phyloP scores from a whole-genome alignment of 768 basidiomycete genomes.

The Tricholoma saponaceum region DNA sequence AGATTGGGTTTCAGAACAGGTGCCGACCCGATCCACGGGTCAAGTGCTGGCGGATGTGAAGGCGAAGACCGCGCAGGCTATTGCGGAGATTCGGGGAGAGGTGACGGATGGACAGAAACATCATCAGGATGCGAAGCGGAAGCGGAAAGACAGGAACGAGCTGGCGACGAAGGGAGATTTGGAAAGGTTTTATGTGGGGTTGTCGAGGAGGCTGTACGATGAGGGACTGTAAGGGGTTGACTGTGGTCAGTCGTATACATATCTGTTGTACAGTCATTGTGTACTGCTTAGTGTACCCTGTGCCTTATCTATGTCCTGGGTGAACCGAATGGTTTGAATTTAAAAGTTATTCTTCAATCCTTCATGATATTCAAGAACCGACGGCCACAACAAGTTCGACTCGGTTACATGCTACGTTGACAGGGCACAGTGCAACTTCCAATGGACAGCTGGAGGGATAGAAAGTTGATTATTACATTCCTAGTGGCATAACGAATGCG shows the following conservation, averaged over 20 bases:
- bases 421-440: too few relatives aligned
- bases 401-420: too few relatives aligned
- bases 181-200: constrained; percentile 85
- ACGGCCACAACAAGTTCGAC: too few relatives aligned
- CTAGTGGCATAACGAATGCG: too few relatives aligned
- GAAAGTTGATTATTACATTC: too few relatives aligned
- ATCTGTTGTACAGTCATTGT: background rate
- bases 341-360: too few relatives aligned
- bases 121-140: constrained; percentile 21
- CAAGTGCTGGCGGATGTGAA: constrained; percentile 11
- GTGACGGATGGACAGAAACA: constrained; percentile 15
- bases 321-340: too few relatives aligned
- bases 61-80: background rate
- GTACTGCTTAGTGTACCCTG: background rate
- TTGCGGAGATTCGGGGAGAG: constrained; percentile 19
- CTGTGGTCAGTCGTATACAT: background rate
- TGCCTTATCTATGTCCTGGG: background rate
- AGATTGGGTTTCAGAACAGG: constrained; percentile 76
- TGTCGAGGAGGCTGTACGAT: constrained; percentile 87
- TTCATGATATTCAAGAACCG: too few relatives aligned
- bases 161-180: constrained; percentile 68
- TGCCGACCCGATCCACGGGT: constrained; percentile 33
- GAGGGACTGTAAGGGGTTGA: constrained; percentile 67
- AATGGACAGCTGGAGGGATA: too few relatives aligned
- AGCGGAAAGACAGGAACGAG: constrained; percentile 37